Evolutionary conservation across 371 early-diverging fungal genomes (phyloP).

Genomic region (Apophysomyces elegans): DNA sequence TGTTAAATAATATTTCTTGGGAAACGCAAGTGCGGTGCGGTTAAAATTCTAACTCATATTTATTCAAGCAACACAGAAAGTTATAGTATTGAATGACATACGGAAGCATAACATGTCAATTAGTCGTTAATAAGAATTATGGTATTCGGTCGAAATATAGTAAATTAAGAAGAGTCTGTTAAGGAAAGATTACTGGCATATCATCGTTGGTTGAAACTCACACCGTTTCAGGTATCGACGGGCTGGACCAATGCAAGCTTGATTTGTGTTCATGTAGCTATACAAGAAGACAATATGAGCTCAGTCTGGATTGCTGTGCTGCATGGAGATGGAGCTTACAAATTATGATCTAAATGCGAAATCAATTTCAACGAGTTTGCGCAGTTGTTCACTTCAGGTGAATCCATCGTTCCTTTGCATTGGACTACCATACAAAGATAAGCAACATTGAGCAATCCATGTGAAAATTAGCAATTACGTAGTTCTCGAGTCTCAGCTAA

Average conservation of each 20-base stretch:
- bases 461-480: neutral
- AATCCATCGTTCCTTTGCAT: neutral
- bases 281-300: neutral
- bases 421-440: neutral
- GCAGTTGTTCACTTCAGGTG: constrained; percentile 3
- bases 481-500: neutral
- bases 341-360: neutral
- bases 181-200: neutral
- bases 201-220: neutral
- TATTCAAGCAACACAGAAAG: too few species aligned
- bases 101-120: too few species aligned
- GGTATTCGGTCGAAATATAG: neutral
- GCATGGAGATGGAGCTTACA: neutral
- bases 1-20: neutral
- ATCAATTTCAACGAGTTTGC: neutral
- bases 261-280: neutral
- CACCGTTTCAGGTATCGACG: neutral
- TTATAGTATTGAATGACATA: too few species aligned
- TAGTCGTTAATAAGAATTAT: neutral
- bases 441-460: neutral
- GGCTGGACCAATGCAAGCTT: neutral
- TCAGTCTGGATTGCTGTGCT: neutral
- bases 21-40: neutral
- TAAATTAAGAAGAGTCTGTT: neutral
- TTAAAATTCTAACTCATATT: too few species aligned